Conservation (phyloP, 73 alveolate genomes). For the Tetrahymena malaccensis region DNA sequence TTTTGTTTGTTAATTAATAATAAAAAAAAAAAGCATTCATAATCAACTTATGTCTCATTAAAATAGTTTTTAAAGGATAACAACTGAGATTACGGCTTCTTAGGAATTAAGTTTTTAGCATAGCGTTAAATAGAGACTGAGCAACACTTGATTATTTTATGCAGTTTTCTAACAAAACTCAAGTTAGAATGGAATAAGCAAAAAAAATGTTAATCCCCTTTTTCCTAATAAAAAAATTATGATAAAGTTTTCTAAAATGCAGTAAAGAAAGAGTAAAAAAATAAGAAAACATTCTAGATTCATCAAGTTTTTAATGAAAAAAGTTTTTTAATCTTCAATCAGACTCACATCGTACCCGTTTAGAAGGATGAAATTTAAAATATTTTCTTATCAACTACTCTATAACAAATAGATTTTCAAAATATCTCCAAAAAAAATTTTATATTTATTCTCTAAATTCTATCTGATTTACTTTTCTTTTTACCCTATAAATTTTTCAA, state of each 20-base stretch:
- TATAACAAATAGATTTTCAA: background rate
- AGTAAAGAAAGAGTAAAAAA: background rate
- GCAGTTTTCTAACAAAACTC: background rate
- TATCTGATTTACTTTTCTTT: no score
- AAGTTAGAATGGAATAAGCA: background rate
- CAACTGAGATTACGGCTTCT: background rate
- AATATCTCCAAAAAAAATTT: background rate
- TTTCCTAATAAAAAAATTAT: background rate
- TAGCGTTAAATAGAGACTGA: background rate
- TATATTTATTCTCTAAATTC: background rate
- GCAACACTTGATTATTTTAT: background rate
- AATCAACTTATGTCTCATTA: background rate
- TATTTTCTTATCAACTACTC: background rate
- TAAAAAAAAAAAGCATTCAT: background rate
- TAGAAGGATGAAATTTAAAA: background rate
- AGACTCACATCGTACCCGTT: background rate
- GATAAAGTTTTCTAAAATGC: background rate
- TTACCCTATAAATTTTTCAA: no score
- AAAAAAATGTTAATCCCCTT: background rate
- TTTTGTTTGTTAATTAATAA: background rate
- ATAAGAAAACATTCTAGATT: background rate
- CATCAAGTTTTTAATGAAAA: background rate
- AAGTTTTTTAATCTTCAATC: background rate
- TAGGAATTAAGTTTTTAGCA: background rate
- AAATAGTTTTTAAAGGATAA: background rate